Evolutionary conservation across 179 eudicot species (phyloP).

Genomic region (Actinidia arguta): DNA sequence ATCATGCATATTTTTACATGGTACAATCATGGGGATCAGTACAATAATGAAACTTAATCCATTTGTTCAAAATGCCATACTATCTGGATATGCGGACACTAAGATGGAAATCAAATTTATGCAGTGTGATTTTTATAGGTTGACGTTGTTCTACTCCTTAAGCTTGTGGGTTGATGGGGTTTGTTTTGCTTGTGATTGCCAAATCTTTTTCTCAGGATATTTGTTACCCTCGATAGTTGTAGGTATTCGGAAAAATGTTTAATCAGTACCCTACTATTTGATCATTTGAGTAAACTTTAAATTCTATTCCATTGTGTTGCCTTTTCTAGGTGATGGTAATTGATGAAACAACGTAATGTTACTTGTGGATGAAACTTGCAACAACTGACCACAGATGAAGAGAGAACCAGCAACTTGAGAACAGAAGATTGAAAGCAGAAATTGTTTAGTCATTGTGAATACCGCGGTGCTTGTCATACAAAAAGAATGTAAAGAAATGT

Average conservation of each 20-base stretch:
- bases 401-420: slow-evolving; percentile 5
- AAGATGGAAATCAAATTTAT: too few relatives aligned
- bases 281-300: background rate
- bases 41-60: too few relatives aligned
- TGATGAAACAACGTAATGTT: slow-evolving; percentile 44
- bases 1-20: too few relatives aligned
- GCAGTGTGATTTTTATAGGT: too few relatives aligned
- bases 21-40: too few relatives aligned
- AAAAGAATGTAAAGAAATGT: slow-evolving; percentile 3
- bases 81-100: too few relatives aligned
- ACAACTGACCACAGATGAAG: background rate
- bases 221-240: too few relatives aligned
- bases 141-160: background rate
- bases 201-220: background rate
- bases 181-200: background rate
- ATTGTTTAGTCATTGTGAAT: slow-evolving; percentile 36
- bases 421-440: slow-evolving; percentile 4
- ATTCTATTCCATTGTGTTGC: background rate
- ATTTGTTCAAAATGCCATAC: too few relatives aligned
- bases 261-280: background rate
- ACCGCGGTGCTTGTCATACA: slow-evolving; percentile 7
- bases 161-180: background rate
- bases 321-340: slow-evolving; percentile 49
- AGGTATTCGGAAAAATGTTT: background rate
- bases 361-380: slow-evolving; percentile 22